Conservation (phyloP, 1,139 yeast species). For the Saccharomyces hybrid region DNA sequence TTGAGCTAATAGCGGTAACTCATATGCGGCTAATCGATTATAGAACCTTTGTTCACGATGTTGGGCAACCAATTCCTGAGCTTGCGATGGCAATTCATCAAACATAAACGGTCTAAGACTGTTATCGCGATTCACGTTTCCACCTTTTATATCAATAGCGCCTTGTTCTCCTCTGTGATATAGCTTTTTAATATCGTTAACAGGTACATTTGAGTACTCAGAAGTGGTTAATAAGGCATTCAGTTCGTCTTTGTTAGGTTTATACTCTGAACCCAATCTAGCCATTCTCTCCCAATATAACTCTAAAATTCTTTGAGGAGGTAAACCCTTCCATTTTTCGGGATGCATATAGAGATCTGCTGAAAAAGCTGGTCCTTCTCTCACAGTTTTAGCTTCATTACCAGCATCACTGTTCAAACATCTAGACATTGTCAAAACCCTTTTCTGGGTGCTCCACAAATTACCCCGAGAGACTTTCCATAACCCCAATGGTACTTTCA, state of each 20-base stretch:
- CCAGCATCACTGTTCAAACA: not conserved
- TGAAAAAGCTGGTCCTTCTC: slow-evolving; percentile 4
- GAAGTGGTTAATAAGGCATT: slow-evolving; percentile 39
- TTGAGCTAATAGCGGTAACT: slow-evolving; percentile 75
- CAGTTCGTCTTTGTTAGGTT: slow-evolving; percentile 43
- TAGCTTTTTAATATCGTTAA: slow-evolving; percentile 28
- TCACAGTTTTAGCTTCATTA: slow-evolving; percentile 2
- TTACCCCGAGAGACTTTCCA: not conserved
- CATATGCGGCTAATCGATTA: slow-evolving; percentile 82
- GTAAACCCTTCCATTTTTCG: slow-evolving; percentile 59
- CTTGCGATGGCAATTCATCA: slow-evolving; percentile 55
- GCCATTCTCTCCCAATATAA: slow-evolving; percentile 53
- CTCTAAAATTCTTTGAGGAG: slow-evolving; percentile 53
- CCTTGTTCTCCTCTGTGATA: slow-evolving; percentile 36
- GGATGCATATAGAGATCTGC: slow-evolving; percentile 37
- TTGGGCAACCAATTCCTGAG: slow-evolving; percentile 52
- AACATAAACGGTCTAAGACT: slow-evolving; percentile 36
- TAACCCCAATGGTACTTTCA: not conserved
- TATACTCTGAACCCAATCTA: slow-evolving; percentile 49
- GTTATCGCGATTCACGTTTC: slow-evolving; percentile 18
- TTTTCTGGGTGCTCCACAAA: not conserved
- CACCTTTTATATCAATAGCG: slow-evolving; percentile 30
- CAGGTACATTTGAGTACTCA: slow-evolving; percentile 31
- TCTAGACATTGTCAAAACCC: not conserved
- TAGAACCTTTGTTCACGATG: slow-evolving; percentile 57